phyloP scores from a whole-genome alignment of 2,329 filamentous ascomycete species.

The Botrytis deweyae region DNA sequence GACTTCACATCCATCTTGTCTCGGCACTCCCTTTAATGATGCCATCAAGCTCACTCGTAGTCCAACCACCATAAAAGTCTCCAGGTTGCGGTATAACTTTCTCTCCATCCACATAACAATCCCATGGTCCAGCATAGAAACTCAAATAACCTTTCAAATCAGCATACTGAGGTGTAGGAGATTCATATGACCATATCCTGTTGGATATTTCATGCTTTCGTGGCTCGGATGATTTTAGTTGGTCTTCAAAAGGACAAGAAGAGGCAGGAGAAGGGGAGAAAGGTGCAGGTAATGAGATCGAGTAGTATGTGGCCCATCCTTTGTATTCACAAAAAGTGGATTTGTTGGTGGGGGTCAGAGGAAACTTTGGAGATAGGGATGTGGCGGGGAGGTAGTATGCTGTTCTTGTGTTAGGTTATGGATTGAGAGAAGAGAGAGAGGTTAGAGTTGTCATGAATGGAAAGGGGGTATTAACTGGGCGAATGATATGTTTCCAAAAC shows the following conservation, averaged over 20 bases:
- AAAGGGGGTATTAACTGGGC: conserved; percentile 46
- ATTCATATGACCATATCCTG: conserved; percentile 59
- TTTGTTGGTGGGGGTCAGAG: conserved; percentile 47
- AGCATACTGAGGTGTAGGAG: conserved; percentile 52
- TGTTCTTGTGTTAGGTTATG: conserved; percentile 33
- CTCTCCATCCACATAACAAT: conserved; percentile 62
- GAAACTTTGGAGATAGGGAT: conserved; percentile 45
- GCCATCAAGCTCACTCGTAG: conserved; percentile 58
- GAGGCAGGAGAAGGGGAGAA: conserved; percentile 29
- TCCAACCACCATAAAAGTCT: conserved; percentile 65
- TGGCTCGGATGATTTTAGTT: neutral
- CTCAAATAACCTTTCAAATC: conserved; percentile 56
- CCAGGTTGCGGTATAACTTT: conserved; percentile 58
- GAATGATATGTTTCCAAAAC: conserved; percentile 63
- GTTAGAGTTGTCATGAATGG: neutral
- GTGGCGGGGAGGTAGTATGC: conserved; percentile 60
- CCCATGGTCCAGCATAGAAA: conserved; percentile 62
- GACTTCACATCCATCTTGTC: conserved; percentile 32
- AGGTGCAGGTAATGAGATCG: conserved; percentile 43
- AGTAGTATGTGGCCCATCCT: conserved; percentile 58
- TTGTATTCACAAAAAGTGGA: conserved; percentile 60
- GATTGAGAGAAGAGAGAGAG: neutral
- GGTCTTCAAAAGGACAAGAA: neutral
- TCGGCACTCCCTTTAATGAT: conserved; percentile 46
- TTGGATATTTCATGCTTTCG: conserved; percentile 44